These are phyloP conservation scores for Russula compacta DNA, from an alignment of 768 basidiomycete genomes.

Conservation along the genomic window DNA sequence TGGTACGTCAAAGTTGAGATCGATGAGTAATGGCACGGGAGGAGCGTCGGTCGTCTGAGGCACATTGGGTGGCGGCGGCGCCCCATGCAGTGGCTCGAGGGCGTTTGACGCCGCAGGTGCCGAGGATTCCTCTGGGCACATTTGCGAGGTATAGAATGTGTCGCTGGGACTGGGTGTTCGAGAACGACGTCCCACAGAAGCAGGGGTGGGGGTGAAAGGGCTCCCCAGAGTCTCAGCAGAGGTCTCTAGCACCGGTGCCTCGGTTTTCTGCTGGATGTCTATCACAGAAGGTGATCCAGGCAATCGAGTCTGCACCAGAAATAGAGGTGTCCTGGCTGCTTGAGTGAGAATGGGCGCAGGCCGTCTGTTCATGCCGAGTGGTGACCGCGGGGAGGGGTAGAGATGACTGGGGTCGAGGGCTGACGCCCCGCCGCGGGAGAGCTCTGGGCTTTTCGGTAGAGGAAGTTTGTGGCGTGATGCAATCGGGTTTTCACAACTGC, in stretches of 20 bases:
- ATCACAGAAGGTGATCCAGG: background rate
- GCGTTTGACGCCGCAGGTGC: background rate
- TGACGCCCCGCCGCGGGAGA: background rate
- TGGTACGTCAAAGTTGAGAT: background rate
- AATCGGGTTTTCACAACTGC: slow-evolving; percentile 2
- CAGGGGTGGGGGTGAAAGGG: slow-evolving; percentile 9
- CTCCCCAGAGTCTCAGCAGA: background rate
- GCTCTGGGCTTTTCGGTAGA: background rate
- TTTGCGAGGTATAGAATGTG: background rate
- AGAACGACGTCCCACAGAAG: background rate
- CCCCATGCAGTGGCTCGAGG: background rate
- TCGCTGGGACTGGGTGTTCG: background rate
- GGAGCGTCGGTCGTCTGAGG: background rate
- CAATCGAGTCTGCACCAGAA: slow-evolving; percentile 2
- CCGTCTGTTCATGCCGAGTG: background rate
- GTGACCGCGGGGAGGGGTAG: background rate
- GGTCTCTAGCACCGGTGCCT: background rate
- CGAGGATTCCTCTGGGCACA: background rate
- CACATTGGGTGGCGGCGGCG: background rate
- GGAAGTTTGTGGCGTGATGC: background rate
- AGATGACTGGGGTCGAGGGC: background rate
- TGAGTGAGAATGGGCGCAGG: background rate
- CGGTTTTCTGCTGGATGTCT: background rate
- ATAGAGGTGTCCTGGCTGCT: background rate
- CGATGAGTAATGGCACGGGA: background rate